These are phyloP conservation scores for Fusarium tupiense DNA, from an alignment of 2,329 filamentous ascomycete genomes.

Conservation along the genomic window DNA sequence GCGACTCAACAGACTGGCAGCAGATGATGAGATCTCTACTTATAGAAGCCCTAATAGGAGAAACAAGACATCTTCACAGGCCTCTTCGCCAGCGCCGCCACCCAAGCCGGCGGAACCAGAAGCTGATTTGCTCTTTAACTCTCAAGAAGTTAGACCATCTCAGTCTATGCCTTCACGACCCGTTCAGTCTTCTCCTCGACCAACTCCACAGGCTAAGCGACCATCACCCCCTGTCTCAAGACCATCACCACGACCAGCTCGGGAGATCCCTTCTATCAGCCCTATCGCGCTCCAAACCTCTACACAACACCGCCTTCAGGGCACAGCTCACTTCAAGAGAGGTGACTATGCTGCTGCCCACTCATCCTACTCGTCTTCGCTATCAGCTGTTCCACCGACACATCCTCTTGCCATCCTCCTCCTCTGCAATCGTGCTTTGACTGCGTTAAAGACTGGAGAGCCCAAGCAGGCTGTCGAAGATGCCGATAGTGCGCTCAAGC, in stretches of 20 bases:
- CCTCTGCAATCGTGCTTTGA: constrained; percentile 89
- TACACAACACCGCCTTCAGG: constrained; percentile 79
- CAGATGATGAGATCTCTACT: constrained; percentile 84
- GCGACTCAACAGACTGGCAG: constrained; percentile 75
- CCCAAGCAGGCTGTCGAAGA: constrained; percentile 88
- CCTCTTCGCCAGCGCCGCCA: constrained; percentile 55
- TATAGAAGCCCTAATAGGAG: constrained; percentile 89
- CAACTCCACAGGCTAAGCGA: constrained; percentile 47
- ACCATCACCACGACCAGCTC: constrained; percentile 59
- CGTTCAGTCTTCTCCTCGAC: constrained; percentile 52
- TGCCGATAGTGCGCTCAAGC: constrained; percentile 79
- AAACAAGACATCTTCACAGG: constrained; percentile 66
- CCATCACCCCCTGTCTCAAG: constrained; percentile 51
- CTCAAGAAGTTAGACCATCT: constrained; percentile 49
- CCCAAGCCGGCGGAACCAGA: constrained; percentile 56
- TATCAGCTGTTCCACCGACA: constrained; percentile 76
- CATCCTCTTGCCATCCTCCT: constrained; percentile 91
- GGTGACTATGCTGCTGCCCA: constrained; percentile 93
- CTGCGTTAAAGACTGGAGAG: constrained; percentile 89
- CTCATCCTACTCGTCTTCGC: constrained; percentile 79
- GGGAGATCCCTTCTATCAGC: constrained; percentile 74
- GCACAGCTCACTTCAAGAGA: constrained; percentile 90
- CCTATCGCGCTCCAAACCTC: constrained; percentile 77
- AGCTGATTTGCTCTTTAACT: constrained; percentile 71
- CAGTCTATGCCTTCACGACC: constrained; percentile 51